Evolutionary conservation across 2,329 filamentous ascomycete genomes (phyloP).

Genomic region (Curvularia sp.): DNA sequence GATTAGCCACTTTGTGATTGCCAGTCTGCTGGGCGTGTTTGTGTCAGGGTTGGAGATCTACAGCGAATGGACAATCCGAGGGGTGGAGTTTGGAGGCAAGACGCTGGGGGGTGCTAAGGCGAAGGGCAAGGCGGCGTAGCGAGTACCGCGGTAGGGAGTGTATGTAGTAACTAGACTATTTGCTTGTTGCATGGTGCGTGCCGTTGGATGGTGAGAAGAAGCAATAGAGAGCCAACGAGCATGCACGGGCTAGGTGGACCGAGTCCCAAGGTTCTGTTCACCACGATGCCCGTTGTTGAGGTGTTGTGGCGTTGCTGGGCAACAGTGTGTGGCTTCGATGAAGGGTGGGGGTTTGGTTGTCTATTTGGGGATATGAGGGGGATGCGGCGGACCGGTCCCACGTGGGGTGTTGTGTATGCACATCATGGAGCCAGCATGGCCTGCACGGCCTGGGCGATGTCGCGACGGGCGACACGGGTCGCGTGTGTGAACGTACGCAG

Average conservation of each 20-base stretch:
- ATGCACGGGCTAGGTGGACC: not conserved
- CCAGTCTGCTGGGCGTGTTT: constrained; percentile 87
- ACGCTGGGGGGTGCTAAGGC: constrained; percentile 13
- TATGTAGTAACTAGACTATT: not conserved
- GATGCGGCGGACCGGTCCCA: not conserved
- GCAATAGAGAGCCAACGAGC: not conserved
- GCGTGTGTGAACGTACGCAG: not conserved
- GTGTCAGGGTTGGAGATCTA: constrained; percentile 86
- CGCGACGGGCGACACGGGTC: not conserved
- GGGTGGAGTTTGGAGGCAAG: constrained; percentile 69
- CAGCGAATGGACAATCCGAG: constrained; percentile 81
- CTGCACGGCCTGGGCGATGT: constrained; percentile 1
- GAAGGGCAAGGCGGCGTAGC: constrained; percentile 12
- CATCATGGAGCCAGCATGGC: not conserved
- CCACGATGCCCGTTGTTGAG: constrained; percentile 6
- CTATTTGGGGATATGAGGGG: not conserved
- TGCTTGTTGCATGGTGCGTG: not conserved
- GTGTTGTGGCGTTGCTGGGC: constrained; percentile 11
- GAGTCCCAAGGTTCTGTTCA: not conserved
- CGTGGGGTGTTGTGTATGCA: not conserved
- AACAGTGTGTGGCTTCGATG: constrained; percentile 8
- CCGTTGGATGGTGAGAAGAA: not conserved
- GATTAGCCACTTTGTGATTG: constrained; percentile 94
- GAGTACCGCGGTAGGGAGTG: not conserved
- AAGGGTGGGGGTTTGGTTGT: not conserved